Evolutionary conservation across 2,329 filamentous ascomycete genomes (phyloP).

Genomic region (Pseudophaeomoniella oleicola): DNA sequence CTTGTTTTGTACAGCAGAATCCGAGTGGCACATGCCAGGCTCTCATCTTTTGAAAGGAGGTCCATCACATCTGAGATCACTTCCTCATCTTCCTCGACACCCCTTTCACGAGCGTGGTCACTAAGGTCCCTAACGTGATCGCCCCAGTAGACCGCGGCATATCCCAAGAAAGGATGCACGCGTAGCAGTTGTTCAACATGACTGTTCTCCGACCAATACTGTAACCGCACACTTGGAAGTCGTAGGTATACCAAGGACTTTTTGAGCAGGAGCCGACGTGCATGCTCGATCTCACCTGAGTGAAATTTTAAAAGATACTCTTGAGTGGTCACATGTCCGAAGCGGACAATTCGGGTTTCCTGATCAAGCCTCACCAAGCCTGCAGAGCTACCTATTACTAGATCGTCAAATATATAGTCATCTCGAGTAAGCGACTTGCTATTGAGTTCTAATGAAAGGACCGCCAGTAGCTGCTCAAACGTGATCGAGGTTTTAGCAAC

Average conservation of each 20-base stretch:
- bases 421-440: neutral
- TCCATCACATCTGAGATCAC: slow-evolving; percentile 1
- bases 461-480: neutral
- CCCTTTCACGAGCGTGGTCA: slow-evolving; percentile 1
- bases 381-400: slow-evolving; percentile 1
- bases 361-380: slow-evolving; percentile 1
- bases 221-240: neutral
- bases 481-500: slow-evolving; percentile 1
- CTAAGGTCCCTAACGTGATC: too few relatives aligned
- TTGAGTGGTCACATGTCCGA: slow-evolving; percentile 1
- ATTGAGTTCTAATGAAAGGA: slow-evolving; percentile 1
- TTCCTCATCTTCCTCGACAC: neutral
- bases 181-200: neutral
- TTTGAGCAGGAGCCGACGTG: neutral
- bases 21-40: slow-evolving; percentile 1
- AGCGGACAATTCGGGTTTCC: neutral
- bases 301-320: slow-evolving; percentile 1
- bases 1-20: slow-evolving; percentile 1
- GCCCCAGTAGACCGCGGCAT: slow-evolving; percentile 2
- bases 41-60: slow-evolving; percentile 1
- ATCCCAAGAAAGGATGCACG: slow-evolving; percentile 1
- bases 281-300: neutral
- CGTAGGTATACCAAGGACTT: slow-evolving; percentile 1
- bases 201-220: slow-evolving; percentile 1
- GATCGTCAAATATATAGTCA: neutral